Evolutionary conservation across 148 eudicot species (phyloP).

Genomic region (Spergularia bocconei): DNA sequence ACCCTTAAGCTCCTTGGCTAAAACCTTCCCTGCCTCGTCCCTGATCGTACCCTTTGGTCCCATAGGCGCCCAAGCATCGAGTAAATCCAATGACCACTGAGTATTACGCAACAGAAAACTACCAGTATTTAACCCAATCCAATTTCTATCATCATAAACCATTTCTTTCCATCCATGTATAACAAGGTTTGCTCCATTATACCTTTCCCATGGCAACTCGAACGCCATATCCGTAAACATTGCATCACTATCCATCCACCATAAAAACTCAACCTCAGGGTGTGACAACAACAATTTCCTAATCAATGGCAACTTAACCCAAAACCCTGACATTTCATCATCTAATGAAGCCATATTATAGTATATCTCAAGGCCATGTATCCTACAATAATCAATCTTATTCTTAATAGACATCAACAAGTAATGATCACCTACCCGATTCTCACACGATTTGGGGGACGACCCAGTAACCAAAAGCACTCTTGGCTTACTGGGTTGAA

Average conservation of each 20-base stretch:
- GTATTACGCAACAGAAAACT: constrained; percentile 65
- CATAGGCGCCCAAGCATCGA: constrained; percentile 79
- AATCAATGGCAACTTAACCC: constrained; percentile 76
- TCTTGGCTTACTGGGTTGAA: constrained; percentile 54
- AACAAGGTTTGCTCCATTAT: constrained; percentile 52
- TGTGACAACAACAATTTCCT: constrained; percentile 62
- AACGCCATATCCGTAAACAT: constrained; percentile 85
- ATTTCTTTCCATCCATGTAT: constrained; percentile 76
- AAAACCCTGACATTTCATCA: constrained; percentile 72
- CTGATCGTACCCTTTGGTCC: constrained; percentile 61
- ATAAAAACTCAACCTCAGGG: constrained; percentile 72
- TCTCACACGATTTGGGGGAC: constrained; percentile 74
- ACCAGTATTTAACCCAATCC: constrained; percentile 78
- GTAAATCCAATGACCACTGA: constrained; percentile 71
- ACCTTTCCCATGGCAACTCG: constrained; percentile 72
- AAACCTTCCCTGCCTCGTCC: constrained; percentile 57
- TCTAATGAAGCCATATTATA: constrained; percentile 70
- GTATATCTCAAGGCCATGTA: constrained; percentile 71
- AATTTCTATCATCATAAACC: constrained; percentile 71
- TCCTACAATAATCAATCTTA: constrained; percentile 81
- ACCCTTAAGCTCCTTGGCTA: constrained; percentile 58
- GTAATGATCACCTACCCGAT: constrained; percentile 77
- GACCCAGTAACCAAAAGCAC: constrained; percentile 72
- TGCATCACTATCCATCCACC: constrained; percentile 97
- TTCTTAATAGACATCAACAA: constrained; percentile 71